Conservation (phyloP, 2,329 filamentous ascomycete genomes). For the Setomelanomma holmii region DNA sequence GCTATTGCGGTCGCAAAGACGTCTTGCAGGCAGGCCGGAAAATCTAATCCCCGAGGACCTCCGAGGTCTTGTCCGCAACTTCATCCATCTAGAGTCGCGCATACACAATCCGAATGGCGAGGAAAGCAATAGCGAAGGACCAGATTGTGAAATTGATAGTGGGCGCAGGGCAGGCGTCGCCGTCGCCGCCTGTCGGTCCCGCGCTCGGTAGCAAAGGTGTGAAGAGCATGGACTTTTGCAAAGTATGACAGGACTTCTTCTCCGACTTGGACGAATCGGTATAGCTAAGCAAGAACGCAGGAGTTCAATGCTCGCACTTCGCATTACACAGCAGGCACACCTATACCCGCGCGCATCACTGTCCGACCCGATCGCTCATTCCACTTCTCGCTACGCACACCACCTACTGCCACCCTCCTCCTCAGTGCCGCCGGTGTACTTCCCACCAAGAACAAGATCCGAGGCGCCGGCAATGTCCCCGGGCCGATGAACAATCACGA, state of each 20-base stretch:
- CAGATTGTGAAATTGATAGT: conserved; percentile 94
- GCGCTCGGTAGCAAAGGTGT: conserved; percentile 97
- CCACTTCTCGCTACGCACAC: conserved; percentile 90
- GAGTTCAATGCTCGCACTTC: conserved; percentile 97
- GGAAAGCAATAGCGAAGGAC: conserved; percentile 46
- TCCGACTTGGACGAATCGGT: not conserved
- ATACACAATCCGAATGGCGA: conserved; percentile 39
- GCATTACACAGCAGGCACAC: conserved; percentile 81
- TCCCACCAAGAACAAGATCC: conserved; percentile 75
- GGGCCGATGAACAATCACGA: conserved; percentile 53
- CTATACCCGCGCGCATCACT: conserved; percentile 87
- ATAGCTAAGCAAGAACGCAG: conserved; percentile 55
- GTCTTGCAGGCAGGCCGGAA: conserved; percentile 6
- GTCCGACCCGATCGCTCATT: conserved; percentile 94
- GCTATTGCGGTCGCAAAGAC: too few relatives aligned
- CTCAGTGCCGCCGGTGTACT: conserved; percentile 82
- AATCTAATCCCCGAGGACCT: conserved; percentile 26
- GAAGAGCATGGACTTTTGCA: conserved; percentile 99
- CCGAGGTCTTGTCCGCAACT: conserved; percentile 28
- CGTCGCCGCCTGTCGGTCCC: conserved; percentile 94
- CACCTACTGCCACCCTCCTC: conserved; percentile 90
- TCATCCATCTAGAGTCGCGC: conserved; percentile 10
- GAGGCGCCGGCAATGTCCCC: conserved; percentile 68
- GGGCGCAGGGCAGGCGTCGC: conserved; percentile 91
- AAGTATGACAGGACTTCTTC: conserved; percentile 68